Evolutionary conservation across 1,284 basidiomycete genomes (phyloP).

Genomic region (Chalciporus sp.): DNA sequence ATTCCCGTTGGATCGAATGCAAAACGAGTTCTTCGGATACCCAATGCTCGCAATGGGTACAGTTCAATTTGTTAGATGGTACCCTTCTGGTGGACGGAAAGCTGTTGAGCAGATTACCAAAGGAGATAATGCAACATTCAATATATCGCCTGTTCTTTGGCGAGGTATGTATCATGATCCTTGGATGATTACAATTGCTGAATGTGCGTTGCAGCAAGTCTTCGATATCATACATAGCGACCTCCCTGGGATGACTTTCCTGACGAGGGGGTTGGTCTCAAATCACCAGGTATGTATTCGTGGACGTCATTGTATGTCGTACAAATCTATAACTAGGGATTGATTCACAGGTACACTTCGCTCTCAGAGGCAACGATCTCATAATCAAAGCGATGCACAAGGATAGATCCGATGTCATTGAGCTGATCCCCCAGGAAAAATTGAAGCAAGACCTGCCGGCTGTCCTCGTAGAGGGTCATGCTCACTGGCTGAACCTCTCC

Average conservation of each 20-base stretch:
- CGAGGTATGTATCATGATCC: conserved; percentile 20
- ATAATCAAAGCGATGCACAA: conserved; percentile 33
- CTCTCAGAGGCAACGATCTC: conserved; percentile 25
- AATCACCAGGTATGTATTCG: not conserved
- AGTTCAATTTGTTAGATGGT: conserved; percentile 46
- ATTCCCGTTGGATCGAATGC: conserved; percentile 42
- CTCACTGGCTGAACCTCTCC: conserved; percentile 43
- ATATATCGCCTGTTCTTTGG: conserved; percentile 38
- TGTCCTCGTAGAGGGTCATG: conserved; percentile 34
- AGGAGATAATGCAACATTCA: conserved; percentile 33
- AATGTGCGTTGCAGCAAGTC: conserved; percentile 29
- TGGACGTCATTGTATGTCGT: too few species aligned
- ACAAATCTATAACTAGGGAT: too few species aligned
- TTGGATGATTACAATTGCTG: not conserved
- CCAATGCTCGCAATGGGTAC: conserved; percentile 28
- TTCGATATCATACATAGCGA: conserved; percentile 39
- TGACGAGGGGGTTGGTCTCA: conserved; percentile 20
- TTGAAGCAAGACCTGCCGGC: conserved; percentile 41
- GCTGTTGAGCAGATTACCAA: conserved; percentile 41
- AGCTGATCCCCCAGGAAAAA: conserved; percentile 40
- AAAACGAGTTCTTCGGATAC: conserved; percentile 14
- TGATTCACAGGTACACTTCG: conserved; percentile 34
- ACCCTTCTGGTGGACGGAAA: conserved; percentile 44
- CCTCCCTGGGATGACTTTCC: conserved; percentile 39
- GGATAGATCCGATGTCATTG: conserved; percentile 15